Conservation (phyloP, 208 protist species). For the Leishmania amazonensis region DNA sequence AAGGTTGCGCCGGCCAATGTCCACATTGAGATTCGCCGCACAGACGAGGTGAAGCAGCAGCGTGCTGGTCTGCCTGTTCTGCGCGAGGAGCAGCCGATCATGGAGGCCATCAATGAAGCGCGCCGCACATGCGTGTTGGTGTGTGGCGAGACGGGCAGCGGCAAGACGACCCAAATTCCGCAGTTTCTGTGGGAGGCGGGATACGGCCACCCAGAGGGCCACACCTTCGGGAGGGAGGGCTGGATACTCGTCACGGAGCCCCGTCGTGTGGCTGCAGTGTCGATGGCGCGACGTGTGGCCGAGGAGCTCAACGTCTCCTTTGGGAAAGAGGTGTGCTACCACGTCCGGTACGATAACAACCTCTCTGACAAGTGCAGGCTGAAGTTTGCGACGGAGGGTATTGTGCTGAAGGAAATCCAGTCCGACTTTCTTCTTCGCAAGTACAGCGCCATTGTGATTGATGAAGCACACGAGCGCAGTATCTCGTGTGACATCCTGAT, state of each 20-base stretch:
- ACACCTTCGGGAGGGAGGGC: constrained; percentile 76
- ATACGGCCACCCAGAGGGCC: constrained; percentile 78
- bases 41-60: constrained; percentile 51
- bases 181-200: constrained; percentile 94
- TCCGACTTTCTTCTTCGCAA: constrained; percentile 94
- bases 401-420: constrained; percentile 98
- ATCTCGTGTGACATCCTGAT: constrained; percentile 97
- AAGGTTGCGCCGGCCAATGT: constrained; percentile 58
- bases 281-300: constrained; percentile 98
- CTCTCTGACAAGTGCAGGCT: constrained; percentile 89
- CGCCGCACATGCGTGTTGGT: constrained; percentile 89
- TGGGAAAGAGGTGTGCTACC: constrained; percentile 95
- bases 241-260: constrained; percentile 98
- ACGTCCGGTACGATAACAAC: constrained; percentile 98
- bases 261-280: constrained; percentile 99
- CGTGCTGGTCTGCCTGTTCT: constrained; percentile 83
- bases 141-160: constrained; percentile 98
- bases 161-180: constrained; percentile 97
- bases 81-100: constrained; percentile 88
- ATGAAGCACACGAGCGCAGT: constrained; percentile 98
- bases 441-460: constrained; percentile 99
- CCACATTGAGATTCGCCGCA: constrained; percentile 66
- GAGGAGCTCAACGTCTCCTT: constrained; percentile 94
- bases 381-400: constrained; percentile 99
- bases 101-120: constrained; percentile 85